phyloP scores from a whole-genome alignment of 345 rosid species.

The Linum usitatissimum region DNA sequence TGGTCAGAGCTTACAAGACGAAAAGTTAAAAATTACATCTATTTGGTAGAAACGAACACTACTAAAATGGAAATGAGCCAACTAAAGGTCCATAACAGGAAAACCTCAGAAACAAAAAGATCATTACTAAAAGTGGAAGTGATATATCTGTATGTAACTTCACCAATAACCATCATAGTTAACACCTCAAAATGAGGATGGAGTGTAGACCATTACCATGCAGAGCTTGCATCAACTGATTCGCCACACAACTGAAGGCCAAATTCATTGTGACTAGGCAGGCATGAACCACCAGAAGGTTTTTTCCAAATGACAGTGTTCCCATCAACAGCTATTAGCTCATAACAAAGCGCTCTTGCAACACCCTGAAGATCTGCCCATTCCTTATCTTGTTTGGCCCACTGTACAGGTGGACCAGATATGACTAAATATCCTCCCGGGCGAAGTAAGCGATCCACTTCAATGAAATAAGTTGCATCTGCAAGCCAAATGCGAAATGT shows the following conservation, averaged over 20 bases:
- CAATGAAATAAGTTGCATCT: conserved; percentile 92
- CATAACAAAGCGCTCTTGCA: conserved; percentile 82
- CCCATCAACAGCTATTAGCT: conserved; percentile 78
- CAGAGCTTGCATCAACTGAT: conserved; percentile 54
- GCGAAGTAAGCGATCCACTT: conserved; percentile 82
- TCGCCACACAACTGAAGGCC: conserved; percentile 63
- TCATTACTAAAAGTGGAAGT: too few species aligned
- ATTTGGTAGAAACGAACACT: too few species aligned
- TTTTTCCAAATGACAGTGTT: conserved; percentile 98
- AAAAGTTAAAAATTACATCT: neutral
- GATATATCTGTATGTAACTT: neutral
- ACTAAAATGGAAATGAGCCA: too few species aligned
- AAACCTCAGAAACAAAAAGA: too few species aligned
- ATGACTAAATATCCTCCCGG: conserved; percentile 92
- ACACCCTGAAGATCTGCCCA: conserved; percentile 98
- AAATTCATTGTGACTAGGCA: conserved; percentile 60
- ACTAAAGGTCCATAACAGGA: too few species aligned
- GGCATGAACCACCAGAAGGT: conserved; percentile 63
- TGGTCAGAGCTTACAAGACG: neutral
- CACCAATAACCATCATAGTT: neutral
- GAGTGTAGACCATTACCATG: conserved; percentile 48
- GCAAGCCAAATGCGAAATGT: conserved; percentile 22
- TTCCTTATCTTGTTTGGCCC: conserved; percentile 96
- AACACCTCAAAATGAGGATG: conserved; percentile 5
- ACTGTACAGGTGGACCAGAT: conserved; percentile 98